phyloP scores from a whole-genome alignment of 495 filamentous ascomycete species.

The Copromyces sp. region DNA sequence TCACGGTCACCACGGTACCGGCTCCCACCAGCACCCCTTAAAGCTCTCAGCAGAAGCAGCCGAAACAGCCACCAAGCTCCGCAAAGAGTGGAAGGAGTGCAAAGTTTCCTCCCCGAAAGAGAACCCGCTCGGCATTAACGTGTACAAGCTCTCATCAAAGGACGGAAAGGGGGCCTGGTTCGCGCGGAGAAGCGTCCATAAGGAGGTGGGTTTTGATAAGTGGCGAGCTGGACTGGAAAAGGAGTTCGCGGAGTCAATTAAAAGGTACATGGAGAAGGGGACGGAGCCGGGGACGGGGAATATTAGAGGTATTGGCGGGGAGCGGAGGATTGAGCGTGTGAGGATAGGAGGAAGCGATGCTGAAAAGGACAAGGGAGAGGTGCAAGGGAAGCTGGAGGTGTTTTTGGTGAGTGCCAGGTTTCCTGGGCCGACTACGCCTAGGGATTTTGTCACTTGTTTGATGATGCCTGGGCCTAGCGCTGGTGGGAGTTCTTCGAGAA shows the following conservation, averaged over 20 bases:
- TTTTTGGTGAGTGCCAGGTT: constrained; percentile 84
- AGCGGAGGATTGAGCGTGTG: constrained; percentile 54
- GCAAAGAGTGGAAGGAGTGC: constrained; percentile 79
- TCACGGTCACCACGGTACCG: neutral
- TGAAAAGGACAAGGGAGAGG: neutral
- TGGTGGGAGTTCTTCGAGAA: neutral
- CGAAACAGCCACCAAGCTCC: constrained; percentile 32
- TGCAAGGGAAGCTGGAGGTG: constrained; percentile 32
- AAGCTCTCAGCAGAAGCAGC: constrained; percentile 12
- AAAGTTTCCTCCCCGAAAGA: constrained; percentile 52
- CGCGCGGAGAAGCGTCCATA: constrained; percentile 70
- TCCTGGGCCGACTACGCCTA: constrained; percentile 73
- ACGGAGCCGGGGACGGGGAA: constrained; percentile 53
- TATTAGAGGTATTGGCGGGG: constrained; percentile 75
- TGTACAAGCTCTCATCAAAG: constrained; percentile 69
- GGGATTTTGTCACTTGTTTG: constrained; percentile 77
- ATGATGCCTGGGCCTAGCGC: constrained; percentile 43
- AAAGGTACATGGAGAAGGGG: constrained; percentile 32
- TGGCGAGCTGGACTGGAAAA: constrained; percentile 49
- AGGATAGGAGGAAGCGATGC: constrained; percentile 46
- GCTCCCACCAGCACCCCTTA: neutral
- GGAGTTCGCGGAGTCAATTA: constrained; percentile 56
- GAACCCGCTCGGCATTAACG: constrained; percentile 62
- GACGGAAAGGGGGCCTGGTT: constrained; percentile 89
- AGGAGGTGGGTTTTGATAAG: constrained; percentile 54